Evolutionary conservation across 1,284 basidiomycete genomes (phyloP).

Genomic region (Rhodotorula sp.): DNA sequence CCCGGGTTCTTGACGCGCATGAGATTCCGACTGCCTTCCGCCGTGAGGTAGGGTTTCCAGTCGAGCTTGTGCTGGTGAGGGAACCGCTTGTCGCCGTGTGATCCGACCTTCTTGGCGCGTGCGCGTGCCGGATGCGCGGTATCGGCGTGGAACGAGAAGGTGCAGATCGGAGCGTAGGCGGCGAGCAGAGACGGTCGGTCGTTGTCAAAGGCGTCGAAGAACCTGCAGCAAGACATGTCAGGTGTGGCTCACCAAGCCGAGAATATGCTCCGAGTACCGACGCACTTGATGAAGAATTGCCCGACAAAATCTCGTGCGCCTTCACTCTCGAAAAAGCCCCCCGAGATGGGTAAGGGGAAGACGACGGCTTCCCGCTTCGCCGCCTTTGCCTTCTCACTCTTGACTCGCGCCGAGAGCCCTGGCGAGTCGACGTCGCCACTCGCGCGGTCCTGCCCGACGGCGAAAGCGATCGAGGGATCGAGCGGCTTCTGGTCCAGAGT

Average conservation of each 20-base stretch:
- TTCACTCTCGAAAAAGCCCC: constrained; percentile 64
- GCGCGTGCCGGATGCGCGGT: constrained; percentile 72
- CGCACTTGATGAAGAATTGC: constrained; percentile 73
- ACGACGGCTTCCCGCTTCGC: constrained; percentile 49
- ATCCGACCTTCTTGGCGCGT: constrained; percentile 58
- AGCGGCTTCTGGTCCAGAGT: constrained; percentile 75
- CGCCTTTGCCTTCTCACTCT: constrained; percentile 34
- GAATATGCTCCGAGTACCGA: not conserved
- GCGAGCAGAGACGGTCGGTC: constrained; percentile 67
- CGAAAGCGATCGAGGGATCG: constrained; percentile 44
- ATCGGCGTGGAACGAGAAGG: constrained; percentile 83
- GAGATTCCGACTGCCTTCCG: constrained; percentile 64
- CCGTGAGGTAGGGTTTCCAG: constrained; percentile 67
- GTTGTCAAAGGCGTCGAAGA: constrained; percentile 79
- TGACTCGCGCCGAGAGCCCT: constrained; percentile 25
- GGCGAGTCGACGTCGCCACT: constrained; percentile 5
- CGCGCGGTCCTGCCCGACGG: constrained; percentile 7
- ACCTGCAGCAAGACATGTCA: constrained; percentile 55
- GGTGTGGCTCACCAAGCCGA: not conserved
- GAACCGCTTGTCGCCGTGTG: constrained; percentile 52
- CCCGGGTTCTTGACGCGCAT: constrained; percentile 61
- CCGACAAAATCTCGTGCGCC: constrained; percentile 66
- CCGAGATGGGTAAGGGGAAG: constrained; percentile 70
- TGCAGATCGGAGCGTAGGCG: constrained; percentile 78
- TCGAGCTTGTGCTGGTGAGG: constrained; percentile 77